These are phyloP conservation scores for Trichothecium sympodiale DNA, from an alignment of 2,329 filamentous ascomycete species.

Conservation along the genomic window DNA sequence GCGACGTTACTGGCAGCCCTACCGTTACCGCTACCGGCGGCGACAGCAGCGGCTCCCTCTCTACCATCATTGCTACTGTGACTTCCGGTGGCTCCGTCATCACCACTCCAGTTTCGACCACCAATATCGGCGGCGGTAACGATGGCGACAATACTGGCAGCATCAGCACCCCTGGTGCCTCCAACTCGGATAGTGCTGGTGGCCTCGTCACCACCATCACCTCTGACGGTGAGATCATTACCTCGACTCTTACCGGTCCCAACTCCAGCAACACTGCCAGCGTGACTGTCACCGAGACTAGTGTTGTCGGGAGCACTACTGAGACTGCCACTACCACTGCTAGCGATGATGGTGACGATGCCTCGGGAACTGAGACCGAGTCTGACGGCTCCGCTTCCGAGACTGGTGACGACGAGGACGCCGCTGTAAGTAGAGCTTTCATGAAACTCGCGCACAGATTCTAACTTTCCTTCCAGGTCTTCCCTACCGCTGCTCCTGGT, in stretches of 20 bases:
- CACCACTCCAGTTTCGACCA: constrained; percentile 2
- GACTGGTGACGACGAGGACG: not conserved
- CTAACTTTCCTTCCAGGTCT: constrained; percentile 12
- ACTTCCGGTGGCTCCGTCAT: constrained; percentile 8
- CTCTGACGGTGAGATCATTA: constrained; percentile 14
- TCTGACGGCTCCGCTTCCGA: constrained; percentile 4
- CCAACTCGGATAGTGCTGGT: constrained; percentile 14
- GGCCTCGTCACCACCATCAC: constrained; percentile 22
- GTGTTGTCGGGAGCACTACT: constrained; percentile 5
- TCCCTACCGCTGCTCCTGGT: constrained; percentile 34
- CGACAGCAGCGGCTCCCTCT: not conserved
- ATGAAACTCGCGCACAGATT: constrained; percentile 4
- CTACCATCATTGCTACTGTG: constrained; percentile 10
- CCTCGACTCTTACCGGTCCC: constrained; percentile 3
- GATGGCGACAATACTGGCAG: constrained; percentile 2
- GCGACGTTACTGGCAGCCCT: not conserved
- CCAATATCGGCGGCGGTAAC: constrained; percentile 2
- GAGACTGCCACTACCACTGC: constrained; percentile 10
- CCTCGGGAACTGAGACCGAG: constrained; percentile 5
- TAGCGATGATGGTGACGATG: constrained; percentile 1
- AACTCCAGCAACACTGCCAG: constrained; percentile 6
- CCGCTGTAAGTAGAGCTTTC: constrained; percentile 3
- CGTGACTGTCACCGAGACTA: constrained; percentile 7
- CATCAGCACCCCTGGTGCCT: constrained; percentile 11
- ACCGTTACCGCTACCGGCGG: not conserved